phyloP scores from a whole-genome alignment of 2,329 filamentous ascomycete species.

The Colletotrichum lupini region DNA sequence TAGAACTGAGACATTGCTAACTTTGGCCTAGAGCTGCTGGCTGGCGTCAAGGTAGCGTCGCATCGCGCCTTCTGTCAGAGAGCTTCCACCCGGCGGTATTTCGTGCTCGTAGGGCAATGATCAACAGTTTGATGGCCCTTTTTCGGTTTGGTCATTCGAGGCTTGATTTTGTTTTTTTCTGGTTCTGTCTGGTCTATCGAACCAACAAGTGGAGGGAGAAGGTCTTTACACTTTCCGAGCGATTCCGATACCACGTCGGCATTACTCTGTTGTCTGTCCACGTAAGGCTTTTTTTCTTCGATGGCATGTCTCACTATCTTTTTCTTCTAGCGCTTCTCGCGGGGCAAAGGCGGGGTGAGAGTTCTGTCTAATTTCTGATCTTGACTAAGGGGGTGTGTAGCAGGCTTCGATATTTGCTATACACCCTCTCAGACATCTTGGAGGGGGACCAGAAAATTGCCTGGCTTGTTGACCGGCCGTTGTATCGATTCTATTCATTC shows the following conservation, averaged over 20 bases:
- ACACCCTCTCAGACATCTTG: not conserved
- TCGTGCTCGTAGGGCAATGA: slow-evolving; percentile 18
- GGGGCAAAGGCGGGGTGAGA: not conserved
- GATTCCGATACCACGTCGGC: not conserved
- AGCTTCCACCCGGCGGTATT: not conserved
- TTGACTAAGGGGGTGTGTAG: not conserved
- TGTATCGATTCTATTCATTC: not conserved
- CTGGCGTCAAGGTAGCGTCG: slow-evolving; percentile 17
- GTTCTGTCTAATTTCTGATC: not conserved
- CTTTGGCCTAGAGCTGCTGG: not conserved
- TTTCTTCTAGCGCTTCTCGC: not conserved
- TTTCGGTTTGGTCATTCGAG: not conserved
- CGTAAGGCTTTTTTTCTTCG: not conserved
- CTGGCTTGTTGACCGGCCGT: not conserved
- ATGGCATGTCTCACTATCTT: not conserved
- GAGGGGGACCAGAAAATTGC: not conserved
- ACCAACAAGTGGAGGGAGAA: not conserved
- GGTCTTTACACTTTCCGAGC: not conserved
- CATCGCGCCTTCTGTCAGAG: slow-evolving; percentile 9
- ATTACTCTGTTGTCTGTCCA: not conserved
- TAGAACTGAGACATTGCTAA: not conserved
- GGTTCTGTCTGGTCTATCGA: not conserved
- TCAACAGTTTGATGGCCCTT: not conserved
- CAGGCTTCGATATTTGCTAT: not conserved
- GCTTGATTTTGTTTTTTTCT: not conserved